Percentiles rank a stretch among this genome's conserved stretches.
phyloP scores from a whole-genome alignment of 1,139 yeast species.

The Lodderomyces parapsilosis region DNA sequence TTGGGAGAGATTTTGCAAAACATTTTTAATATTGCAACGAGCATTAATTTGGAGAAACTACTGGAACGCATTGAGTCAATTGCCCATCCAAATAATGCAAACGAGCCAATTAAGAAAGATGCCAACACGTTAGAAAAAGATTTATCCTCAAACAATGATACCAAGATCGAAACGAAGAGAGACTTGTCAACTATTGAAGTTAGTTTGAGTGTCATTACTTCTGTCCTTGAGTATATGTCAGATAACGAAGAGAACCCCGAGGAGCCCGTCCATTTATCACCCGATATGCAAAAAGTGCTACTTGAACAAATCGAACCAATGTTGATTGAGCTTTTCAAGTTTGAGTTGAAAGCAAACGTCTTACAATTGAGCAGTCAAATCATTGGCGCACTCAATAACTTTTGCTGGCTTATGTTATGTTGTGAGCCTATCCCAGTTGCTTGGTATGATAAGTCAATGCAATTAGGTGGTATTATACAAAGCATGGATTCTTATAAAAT shows the following conservation, averaged over 20 bases:
- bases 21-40: constrained; percentile 27
- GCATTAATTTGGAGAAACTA: constrained; percentile 43
- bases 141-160: constrained; percentile 7
- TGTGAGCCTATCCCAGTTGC: constrained; percentile 32
- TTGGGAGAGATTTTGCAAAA: constrained; percentile 23
- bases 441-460: constrained; percentile 32
- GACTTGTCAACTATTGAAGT: constrained; percentile 66
- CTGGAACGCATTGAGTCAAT: constrained; percentile 26
- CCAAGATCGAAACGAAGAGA: constrained; percentile 45
- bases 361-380: constrained; percentile 51
- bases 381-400: constrained; percentile 67
- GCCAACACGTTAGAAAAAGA: constrained; percentile 27
- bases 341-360: constrained; percentile 22
- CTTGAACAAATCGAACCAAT: constrained; percentile 38
- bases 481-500: constrained; percentile 19
- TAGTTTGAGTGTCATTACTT: constrained; percentile 71
- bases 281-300: constrained; percentile 25
- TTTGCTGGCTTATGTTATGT: constrained; percentile 53
- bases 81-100: constrained; percentile 35
- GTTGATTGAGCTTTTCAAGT: constrained; percentile 37
- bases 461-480: constrained; percentile 38
- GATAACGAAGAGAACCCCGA: constrained; percentile 24
- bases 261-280: constrained; percentile 22
- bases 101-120: constrained; percentile 25
- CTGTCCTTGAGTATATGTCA: constrained; percentile 62